A percentile compares a stretch with the other conserved stretches of the same genome.
phyloP scores from a whole-genome alignment of 345 rosid species.

The Ceriops decandra region DNA sequence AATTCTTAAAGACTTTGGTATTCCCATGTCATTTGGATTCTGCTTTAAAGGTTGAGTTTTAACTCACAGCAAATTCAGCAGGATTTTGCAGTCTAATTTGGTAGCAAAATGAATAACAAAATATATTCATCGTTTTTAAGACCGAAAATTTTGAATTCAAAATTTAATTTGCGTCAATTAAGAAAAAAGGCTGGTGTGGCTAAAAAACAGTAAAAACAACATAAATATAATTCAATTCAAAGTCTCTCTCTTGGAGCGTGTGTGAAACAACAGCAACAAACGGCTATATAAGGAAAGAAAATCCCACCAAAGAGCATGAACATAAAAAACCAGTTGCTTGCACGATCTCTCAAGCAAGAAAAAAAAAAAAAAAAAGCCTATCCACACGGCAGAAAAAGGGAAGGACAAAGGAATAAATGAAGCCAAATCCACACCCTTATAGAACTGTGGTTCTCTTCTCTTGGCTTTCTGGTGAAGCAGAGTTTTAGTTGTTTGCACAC shows the following conservation, averaged over 20 bases:
- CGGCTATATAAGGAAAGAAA: neutral
- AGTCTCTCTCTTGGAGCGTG: neutral
- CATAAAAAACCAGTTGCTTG: neutral
- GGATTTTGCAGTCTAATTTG: too few relatives aligned
- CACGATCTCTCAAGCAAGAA: neutral
- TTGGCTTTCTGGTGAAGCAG: slow-evolving; percentile 12
- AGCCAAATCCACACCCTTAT: neutral
- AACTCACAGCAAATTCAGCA: too few relatives aligned
- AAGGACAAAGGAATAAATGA: neutral
- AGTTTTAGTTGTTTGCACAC: neutral
- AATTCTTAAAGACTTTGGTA: too few relatives aligned
- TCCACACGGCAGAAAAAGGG: neutral
- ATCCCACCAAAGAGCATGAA: slow-evolving; percentile 6
- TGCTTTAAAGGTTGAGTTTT: too few relatives aligned
- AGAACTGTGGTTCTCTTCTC: neutral
- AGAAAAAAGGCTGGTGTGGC: too few relatives aligned
- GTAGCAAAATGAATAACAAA: too few relatives aligned
- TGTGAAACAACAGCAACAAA: neutral
- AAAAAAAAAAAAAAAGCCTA: too few relatives aligned
- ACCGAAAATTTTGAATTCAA: too few relatives aligned
- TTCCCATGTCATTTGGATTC: too few relatives aligned
- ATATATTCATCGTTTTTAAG: too few relatives aligned
- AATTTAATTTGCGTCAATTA: too few relatives aligned
- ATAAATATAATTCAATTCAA: neutral
- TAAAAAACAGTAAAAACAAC: too few relatives aligned